Conservation (phyloP, 371 early-diverging fungal genomes). For the Lichtheimia ramosa region DNA sequence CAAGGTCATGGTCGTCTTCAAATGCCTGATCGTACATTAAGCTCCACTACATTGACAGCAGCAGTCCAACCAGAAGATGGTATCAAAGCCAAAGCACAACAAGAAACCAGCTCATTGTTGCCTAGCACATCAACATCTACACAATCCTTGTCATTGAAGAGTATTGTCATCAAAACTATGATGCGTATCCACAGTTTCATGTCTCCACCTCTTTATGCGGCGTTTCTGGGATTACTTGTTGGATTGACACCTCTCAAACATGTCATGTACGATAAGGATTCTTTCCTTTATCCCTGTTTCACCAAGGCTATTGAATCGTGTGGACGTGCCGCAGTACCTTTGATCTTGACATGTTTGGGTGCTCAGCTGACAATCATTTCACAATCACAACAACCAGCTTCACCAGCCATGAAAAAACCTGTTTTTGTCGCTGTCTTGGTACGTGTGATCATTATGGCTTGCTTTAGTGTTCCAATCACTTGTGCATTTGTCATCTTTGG, state of each 20-base stretch:
- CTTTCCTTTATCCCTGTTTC: slow-evolving; percentile 56
- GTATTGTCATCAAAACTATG: not conserved
- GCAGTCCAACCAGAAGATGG: slow-evolving; percentile 6
- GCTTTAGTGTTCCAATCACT: slow-evolving; percentile 45
- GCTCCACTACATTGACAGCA: slow-evolving; percentile 19
- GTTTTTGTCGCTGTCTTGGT: slow-evolving; percentile 34
- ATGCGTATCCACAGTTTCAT: slow-evolving; percentile 35
- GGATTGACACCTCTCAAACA: slow-evolving; percentile 56
- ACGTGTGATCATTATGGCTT: slow-evolving; percentile 49
- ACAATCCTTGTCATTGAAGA: not conserved
- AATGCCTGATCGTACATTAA: slow-evolving; percentile 18
- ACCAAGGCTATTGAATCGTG: slow-evolving; percentile 65
- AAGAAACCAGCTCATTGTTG: slow-evolving; percentile 11
- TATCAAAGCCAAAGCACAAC: not conserved
- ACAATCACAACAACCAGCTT: slow-evolving; percentile 15
- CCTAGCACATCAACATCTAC: slow-evolving; percentile 6
- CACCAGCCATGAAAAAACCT: slow-evolving; percentile 28
- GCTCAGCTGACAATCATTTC: slow-evolving; percentile 54
- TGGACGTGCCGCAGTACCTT: slow-evolving; percentile 70
- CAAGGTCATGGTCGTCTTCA: not conserved
- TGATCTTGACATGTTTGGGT: slow-evolving; percentile 70
- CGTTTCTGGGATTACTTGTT: slow-evolving; percentile 55
- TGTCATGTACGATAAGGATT: slow-evolving; percentile 50
- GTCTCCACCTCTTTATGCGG: slow-evolving; percentile 68
- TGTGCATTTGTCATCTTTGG: slow-evolving; percentile 39